These are phyloP conservation scores for Rhizophagus prolifer DNA, from an alignment of 192 early-diverging fungal species.

Conservation along the genomic window DNA sequence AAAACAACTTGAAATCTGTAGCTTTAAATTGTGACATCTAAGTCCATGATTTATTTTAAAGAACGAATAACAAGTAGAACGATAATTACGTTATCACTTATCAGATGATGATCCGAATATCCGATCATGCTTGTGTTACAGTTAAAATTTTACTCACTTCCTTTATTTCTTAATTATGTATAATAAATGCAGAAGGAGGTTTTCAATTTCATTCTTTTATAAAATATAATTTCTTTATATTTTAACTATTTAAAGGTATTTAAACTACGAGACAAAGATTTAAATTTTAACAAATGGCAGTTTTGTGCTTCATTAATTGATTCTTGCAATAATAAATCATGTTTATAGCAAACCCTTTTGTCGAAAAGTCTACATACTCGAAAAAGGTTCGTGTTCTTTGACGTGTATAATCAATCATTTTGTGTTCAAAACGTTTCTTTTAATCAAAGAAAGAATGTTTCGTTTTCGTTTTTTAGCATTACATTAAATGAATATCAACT, in stretches of 20 bases:
- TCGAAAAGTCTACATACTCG: neutral
- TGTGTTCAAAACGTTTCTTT: neutral
- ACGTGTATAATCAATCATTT: neutral
- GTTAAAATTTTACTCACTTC: too few species aligned
- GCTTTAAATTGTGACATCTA: too few species aligned
- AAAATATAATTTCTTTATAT: neutral
- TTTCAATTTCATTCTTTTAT: neutral
- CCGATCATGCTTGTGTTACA: too few species aligned
- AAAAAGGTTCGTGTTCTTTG: neutral
- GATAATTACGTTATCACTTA: too few species aligned
- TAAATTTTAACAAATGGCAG: neutral
- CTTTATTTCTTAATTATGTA: neutral
- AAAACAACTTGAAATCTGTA: too few species aligned
- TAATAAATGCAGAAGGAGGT: neutral
- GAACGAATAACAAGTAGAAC: too few species aligned
- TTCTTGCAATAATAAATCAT: neutral
- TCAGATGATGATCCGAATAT: too few species aligned
- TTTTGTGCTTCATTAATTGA: neutral
- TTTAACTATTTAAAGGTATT: neutral
- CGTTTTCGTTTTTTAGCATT: neutral
- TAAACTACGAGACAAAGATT: neutral
- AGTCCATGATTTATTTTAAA: too few species aligned
- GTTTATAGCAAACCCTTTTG: neutral
- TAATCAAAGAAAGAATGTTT: neutral
- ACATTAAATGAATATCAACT: neutral